These are phyloP conservation scores for Anaeromyces robustus DNA, from an alignment of 192 early-diverging fungal genomes.

Conservation along the genomic window DNA sequence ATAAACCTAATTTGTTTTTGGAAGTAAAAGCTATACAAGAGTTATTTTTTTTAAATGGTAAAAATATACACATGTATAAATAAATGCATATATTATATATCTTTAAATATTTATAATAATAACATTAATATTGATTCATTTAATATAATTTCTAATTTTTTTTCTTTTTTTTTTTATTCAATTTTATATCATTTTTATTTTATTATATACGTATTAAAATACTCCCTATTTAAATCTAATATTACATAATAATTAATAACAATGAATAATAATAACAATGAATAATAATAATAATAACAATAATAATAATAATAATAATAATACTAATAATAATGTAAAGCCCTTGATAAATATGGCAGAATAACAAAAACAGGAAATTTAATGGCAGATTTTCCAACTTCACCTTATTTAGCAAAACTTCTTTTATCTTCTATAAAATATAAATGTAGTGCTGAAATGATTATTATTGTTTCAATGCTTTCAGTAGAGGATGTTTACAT, in stretches of 20 bases:
- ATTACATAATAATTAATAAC: too few species aligned
- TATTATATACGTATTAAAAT: too few species aligned
- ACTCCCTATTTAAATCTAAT: too few species aligned
- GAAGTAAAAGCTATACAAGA: slow-evolving; percentile 19
- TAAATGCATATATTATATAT: background rate
- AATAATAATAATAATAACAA: background rate
- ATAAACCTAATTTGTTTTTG: slow-evolving; percentile 25
- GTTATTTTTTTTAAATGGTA: slow-evolving; percentile 19
- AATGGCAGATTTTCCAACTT: slow-evolving; percentile 25
- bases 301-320: background rate
- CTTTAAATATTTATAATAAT: slow-evolving; percentile 2
- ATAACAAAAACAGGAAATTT: slow-evolving; percentile 22
- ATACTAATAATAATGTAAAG: background rate
- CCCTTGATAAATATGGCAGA: slow-evolving; percentile 23
- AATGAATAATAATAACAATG: too few species aligned
- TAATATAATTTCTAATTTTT: too few species aligned
- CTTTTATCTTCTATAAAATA: slow-evolving; percentile 17
- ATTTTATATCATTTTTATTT: too few species aligned
- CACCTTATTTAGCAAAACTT: slow-evolving; percentile 20
- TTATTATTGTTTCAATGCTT: slow-evolving; percentile 30
- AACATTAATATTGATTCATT: too few species aligned
- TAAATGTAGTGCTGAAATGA: slow-evolving; percentile 21
- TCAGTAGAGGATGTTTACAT: slow-evolving; percentile 26
- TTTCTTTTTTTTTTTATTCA: slow-evolving; percentile 1
- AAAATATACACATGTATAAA: background rate